Base-by-base conservation (phyloP, 2,329 filamentous ascomycete genomes). In the Beauveria scarabaeidicola region DNA sequence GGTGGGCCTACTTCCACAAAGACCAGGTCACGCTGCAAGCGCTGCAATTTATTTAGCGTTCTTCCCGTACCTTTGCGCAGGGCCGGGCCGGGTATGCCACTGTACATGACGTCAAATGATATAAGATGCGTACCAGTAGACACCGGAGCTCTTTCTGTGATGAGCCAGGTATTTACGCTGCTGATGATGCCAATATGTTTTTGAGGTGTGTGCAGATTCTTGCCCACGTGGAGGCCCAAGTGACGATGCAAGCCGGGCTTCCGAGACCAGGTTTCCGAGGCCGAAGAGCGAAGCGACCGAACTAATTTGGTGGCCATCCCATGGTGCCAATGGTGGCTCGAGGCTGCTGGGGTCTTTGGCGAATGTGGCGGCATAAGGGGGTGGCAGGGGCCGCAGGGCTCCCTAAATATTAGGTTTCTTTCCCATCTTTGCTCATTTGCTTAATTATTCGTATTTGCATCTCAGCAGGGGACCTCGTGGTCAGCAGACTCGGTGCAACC, bases 341-440 rank as follows among this genome's bases (percentile, higher is more conserved):
- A 38, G 29, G 48, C n/a, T 32, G n/a, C 10, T 15, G 8, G 27
- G 27, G 21, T 38, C 19, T 47, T 40, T 57, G 50, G 44, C 21
- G 54, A 57, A 36, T 48, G 41, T 48, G 54, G 54, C 54, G 54
- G 54, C 32, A 57, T 40, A 57, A 57, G 29, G 43, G 41, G 52
- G 40, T 55, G 52, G 52, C 38, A 53, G 23, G 23, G 23, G 23
- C 23, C 23, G 23, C 32, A 36, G 32, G 32, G 32, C 11, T 36
- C 5, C 32, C 32, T 36, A 36, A 36, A 36, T 36, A 36, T 13
- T 32, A 32, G 29, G 29, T 32, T 32, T 32, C 29, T 32, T 32
- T 32, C 29, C 32, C 32, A 13, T 36, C 32, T 36, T 36, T 36
- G 32, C 32, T 36, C 13, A 36, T 36, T 36, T 36, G 48, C 46